Evolutionary conservation across 2,329 filamentous ascomycete genomes (phyloP), one percentile per base, ranked within the genome.

Genomic region (Lomentospora prolificans): DNA sequence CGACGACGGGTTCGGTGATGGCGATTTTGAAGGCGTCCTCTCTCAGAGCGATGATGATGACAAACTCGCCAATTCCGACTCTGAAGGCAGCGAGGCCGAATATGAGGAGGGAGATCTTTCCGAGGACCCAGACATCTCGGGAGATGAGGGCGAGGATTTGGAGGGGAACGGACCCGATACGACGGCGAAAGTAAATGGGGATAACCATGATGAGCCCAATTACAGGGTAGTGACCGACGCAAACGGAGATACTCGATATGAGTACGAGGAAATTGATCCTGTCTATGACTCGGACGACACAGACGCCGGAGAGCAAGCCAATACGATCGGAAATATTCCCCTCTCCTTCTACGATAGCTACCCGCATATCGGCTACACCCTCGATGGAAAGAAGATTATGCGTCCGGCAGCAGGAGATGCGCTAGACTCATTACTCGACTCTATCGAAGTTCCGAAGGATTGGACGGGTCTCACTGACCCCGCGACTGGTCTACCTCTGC

Each of bases 341-440:
- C 75, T 97, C 52, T 87, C 88, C 3, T 97, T 96, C 72, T 99
- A 99, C 75, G 94, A 99, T 69, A 87, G 89, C 33, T 99, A 96
- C 68, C 94, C 94, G 53, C 94, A 99, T 69, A 96, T 99, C 67
- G 94, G 94, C 58, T 99, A 99, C 72, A 89, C 96, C 65, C 97
- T 99, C 74, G 95, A 99, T 70, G 94, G 94, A 70, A 96, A 95
- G 80, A 95, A 89, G 71, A 96, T 99, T 61, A 89, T 96, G 85
- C 87, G 94, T 54, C 94, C 94, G 5, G 94, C 95, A 3, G 92
- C 90, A 62, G 92, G 92, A 54, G 87, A 96, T 68, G 94, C 94
- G 33, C 75, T 99, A 30, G 94, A 99, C 75, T 90, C 90, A 10
- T 78, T 99, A 46, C 78, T 99, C 8, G 92, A 99, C 65, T 96